Conservation (phyloP, 306 rosid species). For the Styphnolobium japonicum region DNA sequence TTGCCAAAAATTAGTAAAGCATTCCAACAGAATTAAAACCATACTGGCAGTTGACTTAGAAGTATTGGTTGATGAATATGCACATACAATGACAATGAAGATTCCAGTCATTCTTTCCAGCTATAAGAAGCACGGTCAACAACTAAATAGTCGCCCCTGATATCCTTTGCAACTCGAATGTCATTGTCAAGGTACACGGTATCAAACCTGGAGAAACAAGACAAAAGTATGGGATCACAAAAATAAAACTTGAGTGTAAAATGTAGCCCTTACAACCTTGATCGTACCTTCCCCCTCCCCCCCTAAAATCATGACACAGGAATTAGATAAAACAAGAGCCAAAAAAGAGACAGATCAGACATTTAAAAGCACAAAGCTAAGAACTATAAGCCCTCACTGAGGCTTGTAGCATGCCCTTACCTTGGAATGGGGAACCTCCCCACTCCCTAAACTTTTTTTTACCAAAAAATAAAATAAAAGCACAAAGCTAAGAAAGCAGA, state of each 20-base stretch:
- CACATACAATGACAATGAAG: not conserved
- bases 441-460: too few relatives aligned
- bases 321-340: too few relatives aligned
- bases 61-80: not conserved
- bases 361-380: not conserved
- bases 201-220: slow-evolving; percentile 63
- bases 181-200: slow-evolving; percentile 70
- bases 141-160: slow-evolving; percentile 81
- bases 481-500: not conserved
- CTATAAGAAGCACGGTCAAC: slow-evolving; percentile 71
- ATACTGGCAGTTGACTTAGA: not conserved
- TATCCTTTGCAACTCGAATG: slow-evolving; percentile 78
- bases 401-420: too few relatives aligned
- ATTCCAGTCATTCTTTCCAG: slow-evolving; percentile 66
- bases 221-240: slow-evolving; percentile 17
- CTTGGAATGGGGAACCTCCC: too few relatives aligned
- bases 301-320: too few relatives aligned
- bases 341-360: not conserved
- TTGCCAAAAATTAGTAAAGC: not conserved
- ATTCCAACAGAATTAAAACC: not conserved
- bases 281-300: not conserved
- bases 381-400: too few relatives aligned
- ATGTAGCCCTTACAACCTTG: not conserved
- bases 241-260: not conserved
- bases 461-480: too few relatives aligned